These are phyloP conservation scores for Polytrichum formosum DNA, from an alignment of 225 moss, liverwort and hornwort species.

Conservation along the genomic window DNA sequence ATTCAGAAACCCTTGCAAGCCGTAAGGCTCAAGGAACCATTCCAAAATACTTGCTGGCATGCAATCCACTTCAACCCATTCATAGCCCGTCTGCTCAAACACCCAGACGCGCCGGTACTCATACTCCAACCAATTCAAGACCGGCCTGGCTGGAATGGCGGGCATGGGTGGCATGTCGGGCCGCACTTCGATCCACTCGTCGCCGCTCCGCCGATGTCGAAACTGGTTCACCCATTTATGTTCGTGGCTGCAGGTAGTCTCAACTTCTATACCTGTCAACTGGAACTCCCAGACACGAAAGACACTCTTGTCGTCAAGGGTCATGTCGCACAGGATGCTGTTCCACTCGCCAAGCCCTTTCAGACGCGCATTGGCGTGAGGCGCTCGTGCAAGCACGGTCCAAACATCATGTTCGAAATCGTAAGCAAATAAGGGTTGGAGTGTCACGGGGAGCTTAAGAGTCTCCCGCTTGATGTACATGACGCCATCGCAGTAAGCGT, in stretches of 20 bases:
- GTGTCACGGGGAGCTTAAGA: not conserved
- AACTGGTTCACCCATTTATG: no score
- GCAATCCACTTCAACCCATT: constrained; percentile 24
- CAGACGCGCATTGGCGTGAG: constrained; percentile 10
- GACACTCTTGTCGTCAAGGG: constrained; percentile 12
- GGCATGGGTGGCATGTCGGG: no score
- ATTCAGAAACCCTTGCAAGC: constrained; percentile 7
- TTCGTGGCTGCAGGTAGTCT: no score
- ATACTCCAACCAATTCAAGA: no score
- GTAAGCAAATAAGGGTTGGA: constrained; percentile 10
- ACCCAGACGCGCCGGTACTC: no score
- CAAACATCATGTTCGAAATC: constrained; percentile 23
- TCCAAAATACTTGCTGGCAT: constrained; percentile 24
- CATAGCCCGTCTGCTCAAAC: constrained; percentile 11
- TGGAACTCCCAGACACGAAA: constrained; percentile 30
- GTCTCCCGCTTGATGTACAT: constrained; percentile 15
- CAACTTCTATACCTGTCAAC: not conserved
- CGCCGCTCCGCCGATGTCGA: no score
- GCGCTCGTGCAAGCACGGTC: constrained; percentile 14
- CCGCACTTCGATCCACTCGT: no score
- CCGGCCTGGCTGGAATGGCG: no score
- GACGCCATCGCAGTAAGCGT: constrained; percentile 19
- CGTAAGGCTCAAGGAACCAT: constrained; percentile 10
- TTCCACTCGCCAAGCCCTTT: constrained; percentile 18
- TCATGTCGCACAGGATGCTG: constrained; percentile 21